Base-by-base conservation (phyloP, 2,329 filamentous ascomycete species). In the Myrmaecium sp. region DNA sequence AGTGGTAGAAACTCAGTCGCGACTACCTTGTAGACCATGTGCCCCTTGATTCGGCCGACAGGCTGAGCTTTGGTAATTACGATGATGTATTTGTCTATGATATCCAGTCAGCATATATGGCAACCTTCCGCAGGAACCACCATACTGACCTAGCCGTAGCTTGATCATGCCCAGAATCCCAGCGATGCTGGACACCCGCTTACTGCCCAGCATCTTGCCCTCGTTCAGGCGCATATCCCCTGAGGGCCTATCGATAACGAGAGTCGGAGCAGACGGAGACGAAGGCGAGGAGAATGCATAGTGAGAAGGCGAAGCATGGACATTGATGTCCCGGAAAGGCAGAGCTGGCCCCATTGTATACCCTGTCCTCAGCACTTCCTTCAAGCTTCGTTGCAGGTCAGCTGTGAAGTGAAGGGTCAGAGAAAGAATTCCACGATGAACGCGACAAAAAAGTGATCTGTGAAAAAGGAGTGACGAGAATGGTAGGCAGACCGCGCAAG, bases 221-320 rank as follows among this genome's bases (percentile, higher is more conserved):
- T 93, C 78, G 43, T 74, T 77, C 32, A 98, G 64, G 33, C 83
- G 71, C 27, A 95, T 58, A 54, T 95, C 84, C 33, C 89, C 89
- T 9, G 83, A 89, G 6, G 89, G 89, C 28, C 89, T 72, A 46
- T 95, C 89, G 37, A 98, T 69, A 9, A 93, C 72, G 27, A 98
- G 65, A 6, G 82, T 81, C 9, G 81, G 82, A 15, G 84, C 77
- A 54, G 84, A 73, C 34, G 84, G 83, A 3, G 83, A 86, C 1
- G 89, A 95, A 15, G 89, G 89, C 15, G 89, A 98, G 20, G 81
- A 84, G 55, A 98, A 98, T 42, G 83, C 81, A 63, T 98, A 98
- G 49, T 89, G 77, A 43, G 86, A 81, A 42, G 80, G 66, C 27
- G 86, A 83, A 38, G 83, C 79, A 55, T 92, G 83, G 52, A 98